Evolutionary conservation across 768 basidiomycete species (phyloP).

Genomic region (Boletus subparvulus): DNA sequence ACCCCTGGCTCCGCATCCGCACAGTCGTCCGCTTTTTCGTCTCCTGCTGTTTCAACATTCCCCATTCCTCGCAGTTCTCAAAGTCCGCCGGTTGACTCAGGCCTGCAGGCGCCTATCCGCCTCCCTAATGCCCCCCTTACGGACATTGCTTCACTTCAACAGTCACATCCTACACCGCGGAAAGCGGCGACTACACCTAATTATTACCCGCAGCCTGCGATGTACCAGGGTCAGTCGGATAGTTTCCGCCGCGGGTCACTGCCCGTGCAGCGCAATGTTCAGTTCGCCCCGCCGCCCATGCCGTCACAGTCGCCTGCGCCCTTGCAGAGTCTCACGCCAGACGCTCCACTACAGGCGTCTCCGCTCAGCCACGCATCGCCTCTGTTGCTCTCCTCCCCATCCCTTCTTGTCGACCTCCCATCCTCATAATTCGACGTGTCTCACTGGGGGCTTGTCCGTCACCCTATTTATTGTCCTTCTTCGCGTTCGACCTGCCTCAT

Average conservation of each 20-base stretch:
- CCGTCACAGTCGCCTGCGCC: slow-evolving; percentile 27
- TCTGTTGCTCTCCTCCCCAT: slow-evolving; percentile 22
- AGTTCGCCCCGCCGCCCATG: slow-evolving; percentile 33
- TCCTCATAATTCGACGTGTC: slow-evolving; percentile 16
- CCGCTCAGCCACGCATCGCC: slow-evolving; percentile 31
- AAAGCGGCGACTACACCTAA: slow-evolving; percentile 34
- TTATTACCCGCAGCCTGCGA: slow-evolving; percentile 33
- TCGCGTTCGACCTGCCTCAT: slow-evolving; percentile 16
- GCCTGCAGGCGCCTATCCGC: slow-evolving; percentile 50
- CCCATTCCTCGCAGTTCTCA: slow-evolving; percentile 58
- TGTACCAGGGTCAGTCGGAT: slow-evolving; percentile 32
- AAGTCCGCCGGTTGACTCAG: slow-evolving; percentile 50
- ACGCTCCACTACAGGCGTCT: slow-evolving; percentile 22
- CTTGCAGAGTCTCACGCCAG: slow-evolving; percentile 28
- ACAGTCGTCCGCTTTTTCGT: slow-evolving; percentile 64
- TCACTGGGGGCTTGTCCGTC: neutral
- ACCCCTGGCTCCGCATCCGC: slow-evolving; percentile 51
- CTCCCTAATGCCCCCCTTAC: slow-evolving; percentile 71
- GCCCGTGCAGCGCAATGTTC: slow-evolving; percentile 28
- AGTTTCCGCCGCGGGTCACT: slow-evolving; percentile 33
- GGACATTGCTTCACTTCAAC: slow-evolving; percentile 59
- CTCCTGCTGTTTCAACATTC: slow-evolving; percentile 58
- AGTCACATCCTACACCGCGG: slow-evolving; percentile 32
- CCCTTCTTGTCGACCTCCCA: slow-evolving; percentile 20
- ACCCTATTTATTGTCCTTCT: slow-evolving; percentile 30